Evolutionary conservation across 176 grass and related monocot species (phyloP).

Genomic region (Carex myosuroides): DNA sequence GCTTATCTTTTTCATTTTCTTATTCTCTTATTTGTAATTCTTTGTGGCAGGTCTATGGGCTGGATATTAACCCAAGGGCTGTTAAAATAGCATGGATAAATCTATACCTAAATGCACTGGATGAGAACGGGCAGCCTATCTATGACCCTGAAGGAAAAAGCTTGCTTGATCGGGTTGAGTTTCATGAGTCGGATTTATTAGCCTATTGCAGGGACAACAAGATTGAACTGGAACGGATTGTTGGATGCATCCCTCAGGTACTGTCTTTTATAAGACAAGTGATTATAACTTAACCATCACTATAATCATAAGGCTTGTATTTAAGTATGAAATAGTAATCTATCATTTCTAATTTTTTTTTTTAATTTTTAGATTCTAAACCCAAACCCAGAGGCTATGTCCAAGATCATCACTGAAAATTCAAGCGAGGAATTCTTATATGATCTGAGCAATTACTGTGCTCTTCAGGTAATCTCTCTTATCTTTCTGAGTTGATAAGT

Average conservation of each 20-base stretch:
- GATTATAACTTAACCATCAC: background rate
- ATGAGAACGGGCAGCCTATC: slow-evolving; percentile 68
- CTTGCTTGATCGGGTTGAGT: slow-evolving; percentile 92
- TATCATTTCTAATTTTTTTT: background rate
- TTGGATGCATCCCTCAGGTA: slow-evolving; percentile 99
- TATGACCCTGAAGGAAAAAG: slow-evolving; percentile 77
- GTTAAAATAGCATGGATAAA: slow-evolving; percentile 99
- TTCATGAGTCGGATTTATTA: slow-evolving; percentile 97
- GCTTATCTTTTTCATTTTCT: background rate
- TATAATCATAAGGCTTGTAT: slow-evolving; percentile 4
- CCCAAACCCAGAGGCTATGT: slow-evolving; percentile 98
- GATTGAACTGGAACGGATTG: slow-evolving; percentile 88
- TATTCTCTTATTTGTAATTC: slow-evolving; percentile 16
- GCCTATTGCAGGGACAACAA: slow-evolving; percentile 89
- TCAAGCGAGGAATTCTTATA: slow-evolving; percentile 96
- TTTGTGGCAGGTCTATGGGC: slow-evolving; percentile 72
- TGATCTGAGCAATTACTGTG: slow-evolving; percentile 95
- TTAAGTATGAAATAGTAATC: background rate
- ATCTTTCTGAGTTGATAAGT: background rate
- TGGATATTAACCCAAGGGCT: slow-evolving; percentile 98
- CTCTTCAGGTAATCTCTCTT: slow-evolving; percentile 66
- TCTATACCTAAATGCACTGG: slow-evolving; percentile 87
- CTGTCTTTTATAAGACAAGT: background rate
- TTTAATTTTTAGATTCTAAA: slow-evolving; percentile 74
- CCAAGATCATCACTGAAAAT: slow-evolving; percentile 91